Base-by-base conservation (phyloP, 257 asterid genomes). In the Lithospermum erythrorhizon region DNA sequence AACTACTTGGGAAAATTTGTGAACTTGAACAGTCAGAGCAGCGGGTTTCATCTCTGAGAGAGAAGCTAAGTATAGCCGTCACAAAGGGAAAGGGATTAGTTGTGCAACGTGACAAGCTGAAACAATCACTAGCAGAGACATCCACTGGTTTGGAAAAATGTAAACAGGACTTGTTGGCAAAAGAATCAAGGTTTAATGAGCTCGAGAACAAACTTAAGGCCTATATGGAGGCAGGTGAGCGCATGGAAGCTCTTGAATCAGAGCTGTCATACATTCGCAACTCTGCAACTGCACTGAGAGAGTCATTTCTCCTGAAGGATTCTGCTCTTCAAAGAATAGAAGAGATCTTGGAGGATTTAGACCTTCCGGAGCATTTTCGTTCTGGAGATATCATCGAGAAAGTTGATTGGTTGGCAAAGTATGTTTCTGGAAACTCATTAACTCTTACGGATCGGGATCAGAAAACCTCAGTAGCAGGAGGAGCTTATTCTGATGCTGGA, bases 251-350 rank as follows among this genome's bases (percentile, higher is more conserved):
- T 70, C 75, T 91, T 70, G 95, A 88, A 73, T 88, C 97, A 63
- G 98, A 91, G 75, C 97, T 91, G 63, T 87, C 95, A 4, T 91
- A 91, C 68, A 91, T 91, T 73, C 98, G 96, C 65, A 84, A 84
- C 76, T 91, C 98, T 21, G 89, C 98, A 45, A 88, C 98, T 67
- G 94, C 85, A 58, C 70, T 91, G 72, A 77, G 98, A 75, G 98
- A 91, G 69, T 84, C 96, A 69, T 88, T 91, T 83, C 87, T 86
- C 80, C 95, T 88, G 29, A 88, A 91, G 74, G 98, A 91, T 68
- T 84, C 95, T 53, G 80, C 84, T 67, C 83, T 91, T 60, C 98
- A 88, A 84, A 83, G 95, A 81, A 73, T 91, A 75, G 96, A 91
- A 71, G 98, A 91, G 81, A 82, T 86, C 75, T 75, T 91, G 29